Base-by-base conservation (phyloP, 306 rosid species). In the Ammopiptanthus mongolicus region DNA sequence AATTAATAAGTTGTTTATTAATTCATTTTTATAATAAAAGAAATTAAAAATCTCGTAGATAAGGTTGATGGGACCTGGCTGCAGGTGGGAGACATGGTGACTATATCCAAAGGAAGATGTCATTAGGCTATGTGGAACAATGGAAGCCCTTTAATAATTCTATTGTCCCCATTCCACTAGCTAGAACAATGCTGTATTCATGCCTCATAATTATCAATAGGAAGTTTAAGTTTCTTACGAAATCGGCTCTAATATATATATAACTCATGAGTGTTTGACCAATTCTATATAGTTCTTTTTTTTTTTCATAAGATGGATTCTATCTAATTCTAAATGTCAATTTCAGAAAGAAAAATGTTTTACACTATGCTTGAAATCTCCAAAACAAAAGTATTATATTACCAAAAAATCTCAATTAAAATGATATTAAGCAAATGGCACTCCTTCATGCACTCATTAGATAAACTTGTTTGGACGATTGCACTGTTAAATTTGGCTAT, bases 1-100 rank as follows among this genome's bases (percentile, higher is more conserved):
- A 67, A 67, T 74, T 67, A 47, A 28, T 6, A 17, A 59, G 42
- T 46, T 57, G 68, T 62, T 74, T 39, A 69, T 67, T 77, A n/a
- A 65, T 12, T n/a, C n/a, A n/a, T 82, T 59, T 46, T 47, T 47
- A 80, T 44, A 23, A 7, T 65, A 3, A 34, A 25, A 25, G 14
- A 46, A 14, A 33, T 36, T 18, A 62, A 66, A 66, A 66, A 25
- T 37, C 39, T 48, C 5, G 48, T 0, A 46, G 36, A 34, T 57
- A 36, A 78, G 11, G 52, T 71, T 61, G 65, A 61, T 53, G 62
- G 21, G 6, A 11, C 15, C 19, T 37, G 44, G 11, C 44, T 37
- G 44, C 13, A 18, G n/a, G 14, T 41, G 53, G 23, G 12, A 41
- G 72, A n/a, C 34, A 31, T 25, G 36, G 17, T 44, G 39, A 52